These are phyloP conservation scores for Mycena sanguinolenta DNA, from an alignment of 768 basidiomycete genomes.

Conservation along the genomic window DNA sequence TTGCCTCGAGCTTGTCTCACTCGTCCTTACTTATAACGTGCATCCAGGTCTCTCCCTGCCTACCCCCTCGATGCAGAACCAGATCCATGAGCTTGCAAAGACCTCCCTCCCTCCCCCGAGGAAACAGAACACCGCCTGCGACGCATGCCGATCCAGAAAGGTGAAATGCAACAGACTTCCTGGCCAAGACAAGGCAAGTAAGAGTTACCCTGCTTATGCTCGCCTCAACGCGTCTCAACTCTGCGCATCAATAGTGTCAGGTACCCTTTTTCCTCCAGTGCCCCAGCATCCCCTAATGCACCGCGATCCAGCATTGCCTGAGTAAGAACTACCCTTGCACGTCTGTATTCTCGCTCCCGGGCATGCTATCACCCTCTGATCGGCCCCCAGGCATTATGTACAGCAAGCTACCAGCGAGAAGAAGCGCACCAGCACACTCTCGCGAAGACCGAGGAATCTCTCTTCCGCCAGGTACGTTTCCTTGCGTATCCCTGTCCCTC, in stretches of 20 bases:
- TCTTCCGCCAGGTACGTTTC: slow-evolving; percentile 64
- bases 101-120: slow-evolving; percentile 81
- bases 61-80: slow-evolving; percentile 79
- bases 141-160: slow-evolving; percentile 92
- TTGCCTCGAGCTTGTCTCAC: not conserved
- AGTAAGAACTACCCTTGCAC: slow-evolving; percentile 94
- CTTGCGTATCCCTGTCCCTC: slow-evolving; percentile 39
- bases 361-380: slow-evolving; percentile 30
- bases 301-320: slow-evolving; percentile 74
- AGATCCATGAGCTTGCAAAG: slow-evolving; percentile 86
- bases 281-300: slow-evolving; percentile 31
- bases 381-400: slow-evolving; percentile 71
- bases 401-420: slow-evolving; percentile 90
- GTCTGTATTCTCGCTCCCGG: slow-evolving; percentile 61
- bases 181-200: slow-evolving; percentile 82
- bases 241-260: slow-evolving; percentile 67
- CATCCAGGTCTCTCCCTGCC: slow-evolving; percentile 72
- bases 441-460: slow-evolving; percentile 76
- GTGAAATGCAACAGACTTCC: slow-evolving; percentile 90
- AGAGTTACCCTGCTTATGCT: slow-evolving; percentile 35
- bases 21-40: slow-evolving; percentile 1
- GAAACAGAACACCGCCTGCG: slow-evolving; percentile 94
- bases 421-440: slow-evolving; percentile 71
- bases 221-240: slow-evolving; percentile 26
- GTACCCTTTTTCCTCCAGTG: slow-evolving; percentile 52